These are phyloP conservation scores for Chlamydomonas sphaeroides DNA, from an alignment of 139 green algal genomes.

Conservation along the genomic window DNA sequence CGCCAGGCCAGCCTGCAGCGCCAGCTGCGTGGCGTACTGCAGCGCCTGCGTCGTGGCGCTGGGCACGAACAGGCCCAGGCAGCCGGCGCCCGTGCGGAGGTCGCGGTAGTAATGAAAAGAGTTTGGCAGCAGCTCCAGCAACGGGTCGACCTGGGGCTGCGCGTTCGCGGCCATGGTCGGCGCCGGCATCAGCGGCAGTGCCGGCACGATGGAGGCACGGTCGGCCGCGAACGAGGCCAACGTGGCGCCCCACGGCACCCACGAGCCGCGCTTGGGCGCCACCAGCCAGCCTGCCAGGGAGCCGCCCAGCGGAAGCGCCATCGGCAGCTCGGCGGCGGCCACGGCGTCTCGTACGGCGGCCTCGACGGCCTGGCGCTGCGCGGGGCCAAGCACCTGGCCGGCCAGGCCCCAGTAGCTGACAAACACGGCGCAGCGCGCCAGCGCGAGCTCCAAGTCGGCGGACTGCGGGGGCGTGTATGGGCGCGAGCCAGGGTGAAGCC, in stretches of 20 bases:
- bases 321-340: slow-evolving; percentile 2
- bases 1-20: slow-evolving; percentile 33
- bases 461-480: slow-evolving; percentile 7
- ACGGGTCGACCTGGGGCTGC: no score
- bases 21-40: slow-evolving; percentile 41
- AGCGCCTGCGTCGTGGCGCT: slow-evolving; percentile 16
- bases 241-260: slow-evolving; percentile 42
- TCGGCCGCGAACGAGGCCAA: slow-evolving; percentile 8
- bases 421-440: slow-evolving; percentile 48
- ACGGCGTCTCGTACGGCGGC: slow-evolving; percentile 30
- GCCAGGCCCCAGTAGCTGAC: slow-evolving; percentile 44
- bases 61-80: slow-evolving; percentile 44
- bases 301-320: slow-evolving; percentile 31
- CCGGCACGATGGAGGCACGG: slow-evolving; percentile 2
- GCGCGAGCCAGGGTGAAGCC: no score
- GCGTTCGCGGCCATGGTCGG: neutral
- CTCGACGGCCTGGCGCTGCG: slow-evolving; percentile 11
- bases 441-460: slow-evolving; percentile 35
- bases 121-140: no score
- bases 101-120: slow-evolving; percentile 46
- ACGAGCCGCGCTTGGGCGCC: slow-evolving; percentile 8
- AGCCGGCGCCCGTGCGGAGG: neutral
- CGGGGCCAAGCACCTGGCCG: slow-evolving; percentile 26
- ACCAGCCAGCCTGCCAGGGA: slow-evolving; percentile 31
- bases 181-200: neutral